phyloP scores from a whole-genome alignment of 2,329 filamentous ascomycete species.

The Cladosporium austrohemisphaericum region DNA sequence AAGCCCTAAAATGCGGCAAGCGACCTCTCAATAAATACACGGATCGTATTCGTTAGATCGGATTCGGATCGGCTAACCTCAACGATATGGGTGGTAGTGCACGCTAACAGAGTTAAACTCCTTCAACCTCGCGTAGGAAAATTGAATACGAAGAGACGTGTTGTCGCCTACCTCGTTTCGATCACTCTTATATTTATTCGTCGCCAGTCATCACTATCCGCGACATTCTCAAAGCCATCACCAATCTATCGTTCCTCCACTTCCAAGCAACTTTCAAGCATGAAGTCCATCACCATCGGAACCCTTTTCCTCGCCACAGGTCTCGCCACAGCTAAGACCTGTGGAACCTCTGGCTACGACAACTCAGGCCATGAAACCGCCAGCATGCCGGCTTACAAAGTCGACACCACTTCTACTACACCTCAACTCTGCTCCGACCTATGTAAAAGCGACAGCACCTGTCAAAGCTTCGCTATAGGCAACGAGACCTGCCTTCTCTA shows the following conservation, averaged over 20 bases:
- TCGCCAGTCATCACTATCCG: neutral
- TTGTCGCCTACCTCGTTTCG: neutral
- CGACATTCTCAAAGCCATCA: neutral
- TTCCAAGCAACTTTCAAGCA: neutral
- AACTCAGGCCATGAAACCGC: slow-evolving; percentile 1
- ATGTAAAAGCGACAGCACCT: neutral
- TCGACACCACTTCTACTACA: slow-evolving; percentile 3
- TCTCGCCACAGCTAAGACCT: slow-evolving; percentile 1
- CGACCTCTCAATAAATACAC: neutral
- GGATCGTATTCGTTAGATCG: neutral
- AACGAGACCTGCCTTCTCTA: slow-evolving; percentile 4
- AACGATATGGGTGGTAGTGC: neutral
- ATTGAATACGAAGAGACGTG: neutral
- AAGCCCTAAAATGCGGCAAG: neutral
- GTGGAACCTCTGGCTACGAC: slow-evolving; percentile 1
- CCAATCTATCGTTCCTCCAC: neutral
- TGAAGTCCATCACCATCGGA: neutral
- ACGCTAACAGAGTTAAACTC: neutral
- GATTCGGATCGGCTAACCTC: neutral
- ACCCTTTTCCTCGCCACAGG: slow-evolving; percentile 6
- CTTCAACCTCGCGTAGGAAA: neutral
- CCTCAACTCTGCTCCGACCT: slow-evolving; percentile 4
- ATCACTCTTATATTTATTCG: neutral
- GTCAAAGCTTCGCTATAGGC: slow-evolving; percentile 1
- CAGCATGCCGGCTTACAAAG: slow-evolving; percentile 1